Evolutionary conservation across 192 early-diverging fungal genomes (phyloP).

Genomic region (Endogone sp.): DNA sequence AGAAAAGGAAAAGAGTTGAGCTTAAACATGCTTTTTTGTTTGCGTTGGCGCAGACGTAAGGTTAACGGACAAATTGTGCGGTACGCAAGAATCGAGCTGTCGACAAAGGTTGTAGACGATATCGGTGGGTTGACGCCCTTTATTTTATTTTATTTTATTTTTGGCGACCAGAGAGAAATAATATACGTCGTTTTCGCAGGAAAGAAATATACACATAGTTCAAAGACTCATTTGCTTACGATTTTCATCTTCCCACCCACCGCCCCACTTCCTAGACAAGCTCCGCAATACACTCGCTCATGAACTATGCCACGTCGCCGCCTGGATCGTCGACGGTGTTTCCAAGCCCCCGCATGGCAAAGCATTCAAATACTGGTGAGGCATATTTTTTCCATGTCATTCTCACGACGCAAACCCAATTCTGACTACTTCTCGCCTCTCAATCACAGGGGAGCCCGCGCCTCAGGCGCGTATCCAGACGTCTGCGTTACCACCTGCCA

Average conservation of each 20-base stretch:
- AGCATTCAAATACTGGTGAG: slow-evolving; percentile 1
- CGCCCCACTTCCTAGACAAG: neutral
- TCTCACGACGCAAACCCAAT: too few species aligned
- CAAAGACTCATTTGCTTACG: too few species aligned
- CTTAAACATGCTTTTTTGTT: neutral
- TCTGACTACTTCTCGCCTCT: neutral
- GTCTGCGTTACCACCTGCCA: neutral
- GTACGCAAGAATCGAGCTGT: neutral
- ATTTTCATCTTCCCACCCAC: too few species aligned
- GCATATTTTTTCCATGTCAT: neutral
- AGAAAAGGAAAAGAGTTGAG: neutral
- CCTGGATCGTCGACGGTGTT: neutral
- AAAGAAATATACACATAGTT: too few species aligned
- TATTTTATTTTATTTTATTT: neutral
- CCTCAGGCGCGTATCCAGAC: neutral
- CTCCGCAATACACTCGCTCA: neutral
- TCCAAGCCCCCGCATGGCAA: neutral
- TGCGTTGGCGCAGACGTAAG: neutral
- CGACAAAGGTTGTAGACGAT: neutral
- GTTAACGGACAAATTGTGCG: neutral
- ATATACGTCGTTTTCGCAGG: too few species aligned
- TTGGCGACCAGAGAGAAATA: too few species aligned
- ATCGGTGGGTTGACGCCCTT: neutral
- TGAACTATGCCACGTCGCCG: neutral
- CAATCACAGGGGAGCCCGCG: neutral